A percentile compares a stretch with the other conserved stretches of the same genome.
These are phyloP conservation scores for Durusdinium trenchii DNA, from an alignment of 73 alveolate species.

Conservation along the genomic window DNA sequence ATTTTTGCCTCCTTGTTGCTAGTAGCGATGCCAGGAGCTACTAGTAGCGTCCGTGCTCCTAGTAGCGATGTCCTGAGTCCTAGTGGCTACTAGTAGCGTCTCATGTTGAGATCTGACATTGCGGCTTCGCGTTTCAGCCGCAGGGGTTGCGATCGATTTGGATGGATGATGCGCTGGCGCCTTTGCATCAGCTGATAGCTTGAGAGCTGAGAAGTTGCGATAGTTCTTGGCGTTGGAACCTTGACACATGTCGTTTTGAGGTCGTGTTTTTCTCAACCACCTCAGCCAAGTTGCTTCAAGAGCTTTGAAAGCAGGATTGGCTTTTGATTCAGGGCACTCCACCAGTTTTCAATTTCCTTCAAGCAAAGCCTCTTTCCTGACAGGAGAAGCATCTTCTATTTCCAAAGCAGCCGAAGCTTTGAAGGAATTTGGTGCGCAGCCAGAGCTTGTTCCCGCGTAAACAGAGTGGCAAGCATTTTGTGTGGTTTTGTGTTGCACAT, in stretches of 20 bases:
- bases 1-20: too few species aligned
- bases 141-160: constrained; percentile 82
- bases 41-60: too few species aligned
- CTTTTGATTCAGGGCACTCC: background rate
- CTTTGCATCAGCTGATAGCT: background rate
- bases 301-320: constrained; percentile 14
- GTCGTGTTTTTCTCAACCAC: constrained; percentile 59
- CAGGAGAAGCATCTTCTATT: background rate
- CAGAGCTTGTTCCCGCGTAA: background rate
- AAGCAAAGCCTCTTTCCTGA: background rate
- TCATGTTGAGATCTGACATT: background rate
- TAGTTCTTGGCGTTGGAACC: background rate
- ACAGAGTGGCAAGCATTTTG: background rate
- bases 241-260: background rate
- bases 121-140: background rate
- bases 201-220: background rate
- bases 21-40: too few species aligned
- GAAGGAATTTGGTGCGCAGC: constrained; percentile 32
- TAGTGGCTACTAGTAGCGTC: background rate
- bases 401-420: background rate
- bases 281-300: constrained; percentile 38
- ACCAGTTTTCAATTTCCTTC: background rate
- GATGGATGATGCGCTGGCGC: constrained; percentile 64
- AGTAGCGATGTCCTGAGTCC: too few species aligned
- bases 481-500: background rate